These are phyloP conservation scores for Quercus bicolor DNA, from an alignment of 306 rosid genomes.

Conservation along the genomic window DNA sequence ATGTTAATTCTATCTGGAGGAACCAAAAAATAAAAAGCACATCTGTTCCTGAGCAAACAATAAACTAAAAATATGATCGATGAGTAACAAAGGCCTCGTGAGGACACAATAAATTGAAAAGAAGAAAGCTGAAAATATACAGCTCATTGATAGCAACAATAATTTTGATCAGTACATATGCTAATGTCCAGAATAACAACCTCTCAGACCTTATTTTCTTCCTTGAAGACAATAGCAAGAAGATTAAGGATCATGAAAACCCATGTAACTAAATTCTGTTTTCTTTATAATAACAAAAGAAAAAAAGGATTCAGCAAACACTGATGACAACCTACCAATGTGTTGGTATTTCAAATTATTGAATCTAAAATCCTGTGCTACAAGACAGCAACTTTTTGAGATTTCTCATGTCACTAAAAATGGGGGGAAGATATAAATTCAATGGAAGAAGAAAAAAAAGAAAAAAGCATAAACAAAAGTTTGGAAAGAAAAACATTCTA, in stretches of 20 bases:
- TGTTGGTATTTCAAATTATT: slow-evolving; percentile 67
- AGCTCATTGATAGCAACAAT: slow-evolving; percentile 13
- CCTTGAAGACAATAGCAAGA: slow-evolving; percentile 30
- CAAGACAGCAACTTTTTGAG: slow-evolving; percentile 50
- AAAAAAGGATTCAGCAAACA: slow-evolving; percentile 41
- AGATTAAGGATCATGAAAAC: slow-evolving; percentile 37
- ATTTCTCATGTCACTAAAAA: slow-evolving; percentile 53
- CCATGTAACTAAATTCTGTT: slow-evolving; percentile 48
- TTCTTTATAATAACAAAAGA: background rate
- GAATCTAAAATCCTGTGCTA: slow-evolving; percentile 59
- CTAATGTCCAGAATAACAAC: slow-evolving; percentile 27
- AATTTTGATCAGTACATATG: slow-evolving; percentile 25
- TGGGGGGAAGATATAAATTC: slow-evolving; percentile 51
- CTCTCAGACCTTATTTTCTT: slow-evolving; percentile 46
- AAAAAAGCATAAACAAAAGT: slow-evolving; percentile 24
- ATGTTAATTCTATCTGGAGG: too few relatives aligned
- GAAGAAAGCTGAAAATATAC: background rate
- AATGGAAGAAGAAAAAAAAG: slow-evolving; percentile 25
- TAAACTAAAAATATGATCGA: background rate
- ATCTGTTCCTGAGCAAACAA: background rate
- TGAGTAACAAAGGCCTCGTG: background rate
- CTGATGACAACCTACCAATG: slow-evolving; percentile 45
- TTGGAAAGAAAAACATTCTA: slow-evolving; percentile 47
- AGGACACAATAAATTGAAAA: background rate
- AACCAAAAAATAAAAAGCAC: background rate